Conservation (phyloP, 2,329 filamentous ascomycete species). For the Cytospora leucostoma region DNA sequence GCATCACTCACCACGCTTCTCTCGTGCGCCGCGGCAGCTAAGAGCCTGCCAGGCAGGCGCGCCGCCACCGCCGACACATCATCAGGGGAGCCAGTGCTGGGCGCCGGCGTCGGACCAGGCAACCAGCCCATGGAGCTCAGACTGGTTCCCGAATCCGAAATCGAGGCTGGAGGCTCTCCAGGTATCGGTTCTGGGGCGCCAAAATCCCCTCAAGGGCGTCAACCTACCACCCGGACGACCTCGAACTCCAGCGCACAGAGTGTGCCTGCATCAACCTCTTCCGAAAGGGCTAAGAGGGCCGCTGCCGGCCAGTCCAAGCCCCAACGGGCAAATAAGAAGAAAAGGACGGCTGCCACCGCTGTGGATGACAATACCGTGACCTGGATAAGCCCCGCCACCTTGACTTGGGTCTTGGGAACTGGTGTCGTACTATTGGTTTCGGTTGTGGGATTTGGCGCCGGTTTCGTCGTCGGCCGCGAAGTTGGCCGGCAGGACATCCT, state of each 20-base stretch:
- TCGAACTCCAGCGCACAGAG: conserved; percentile 37
- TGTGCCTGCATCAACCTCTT: conserved; percentile 32
- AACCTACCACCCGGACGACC: conserved; percentile 30
- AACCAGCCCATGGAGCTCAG: conserved; percentile 60
- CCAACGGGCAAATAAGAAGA: conserved; percentile 59
- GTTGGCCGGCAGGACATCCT: conserved; percentile 63
- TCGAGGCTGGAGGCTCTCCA: conserved; percentile 44
- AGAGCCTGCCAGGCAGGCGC: conserved; percentile 71
- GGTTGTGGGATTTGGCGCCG: conserved; percentile 69
- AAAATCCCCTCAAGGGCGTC: conserved; percentile 27
- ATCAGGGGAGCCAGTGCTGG: conserved; percentile 34
- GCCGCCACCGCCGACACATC: conserved; percentile 39
- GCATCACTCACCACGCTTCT: conserved; percentile 93
- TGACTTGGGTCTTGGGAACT: conserved; percentile 67
- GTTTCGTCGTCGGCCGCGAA: conserved; percentile 68
- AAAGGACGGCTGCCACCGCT: conserved; percentile 47
- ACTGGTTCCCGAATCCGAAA: conserved; percentile 62
- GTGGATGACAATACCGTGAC: conserved; percentile 41
- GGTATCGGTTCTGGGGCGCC: conserved; percentile 30
- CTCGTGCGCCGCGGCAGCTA: conserved; percentile 89
- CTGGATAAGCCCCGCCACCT: conserved; percentile 58
- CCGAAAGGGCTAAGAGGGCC: conserved; percentile 52
- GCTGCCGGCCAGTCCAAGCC: conserved; percentile 39
- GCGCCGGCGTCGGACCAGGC: conserved; percentile 46
- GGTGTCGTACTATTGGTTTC: conserved; percentile 69